A percentile compares a stretch with the other conserved stretches of the same genome.
Conservation (phyloP, 164 flowering plant genomes). For the Piper longum region DNA sequence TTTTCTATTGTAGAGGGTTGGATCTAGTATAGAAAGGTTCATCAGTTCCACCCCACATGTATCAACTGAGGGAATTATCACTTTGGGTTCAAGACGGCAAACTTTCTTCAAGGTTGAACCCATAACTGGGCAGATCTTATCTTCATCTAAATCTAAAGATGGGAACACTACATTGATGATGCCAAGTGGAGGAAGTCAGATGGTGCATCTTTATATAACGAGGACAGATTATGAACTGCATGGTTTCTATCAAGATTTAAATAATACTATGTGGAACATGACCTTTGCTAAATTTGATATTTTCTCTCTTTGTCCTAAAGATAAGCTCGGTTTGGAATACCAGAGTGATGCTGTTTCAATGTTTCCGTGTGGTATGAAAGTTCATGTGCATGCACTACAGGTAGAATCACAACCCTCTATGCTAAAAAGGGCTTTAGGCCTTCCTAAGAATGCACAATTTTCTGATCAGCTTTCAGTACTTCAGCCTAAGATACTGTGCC, state of each 20-base stretch:
- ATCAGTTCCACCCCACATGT: slow-evolving; percentile 25
- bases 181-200: slow-evolving; percentile 8
- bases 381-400: slow-evolving; percentile 4
- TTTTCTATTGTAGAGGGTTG: slow-evolving; percentile 27
- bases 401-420: no score
- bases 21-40: slow-evolving; percentile 24
- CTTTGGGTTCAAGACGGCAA: slow-evolving; percentile 36
- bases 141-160: slow-evolving; percentile 12
- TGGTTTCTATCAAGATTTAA: slow-evolving; percentile 21
- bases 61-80: slow-evolving; percentile 33
- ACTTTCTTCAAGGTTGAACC: slow-evolving; percentile 46
- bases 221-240: slow-evolving; percentile 46
- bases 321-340: slow-evolving; percentile 8
- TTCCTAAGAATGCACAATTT: slow-evolving; percentile 3
- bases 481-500: neutral
- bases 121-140: slow-evolving; percentile 29
- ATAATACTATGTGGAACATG: slow-evolving; percentile 35
- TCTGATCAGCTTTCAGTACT: slow-evolving; percentile 3
- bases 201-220: slow-evolving; percentile 24
- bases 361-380: slow-evolving; percentile 25
- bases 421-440: slow-evolving; percentile 4
- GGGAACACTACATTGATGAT: slow-evolving; percentile 6
- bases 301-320: slow-evolving; percentile 25
- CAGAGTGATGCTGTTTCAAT: slow-evolving; percentile 18
- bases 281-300: slow-evolving; percentile 37